Evolutionary conservation across 495 filamentous ascomycete genomes (phyloP).

Genomic region (Cryomyces minteri): DNA sequence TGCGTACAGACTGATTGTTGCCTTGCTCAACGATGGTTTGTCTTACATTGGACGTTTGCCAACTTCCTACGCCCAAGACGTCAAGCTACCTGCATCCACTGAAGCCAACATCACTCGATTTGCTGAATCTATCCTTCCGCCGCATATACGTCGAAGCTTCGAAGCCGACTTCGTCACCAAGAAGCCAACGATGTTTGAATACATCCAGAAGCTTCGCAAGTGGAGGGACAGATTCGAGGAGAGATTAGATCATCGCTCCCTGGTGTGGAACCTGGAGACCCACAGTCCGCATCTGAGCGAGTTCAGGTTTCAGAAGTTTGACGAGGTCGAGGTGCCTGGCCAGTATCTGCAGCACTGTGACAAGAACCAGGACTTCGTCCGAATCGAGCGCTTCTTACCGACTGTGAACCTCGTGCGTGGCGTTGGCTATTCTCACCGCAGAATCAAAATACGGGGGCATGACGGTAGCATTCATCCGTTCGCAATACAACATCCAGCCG

Average conservation of each 20-base stretch:
- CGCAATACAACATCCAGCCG: conserved; percentile 87
- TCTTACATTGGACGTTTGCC: conserved; percentile 77
- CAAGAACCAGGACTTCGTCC: conserved; percentile 95
- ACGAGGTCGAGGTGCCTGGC: conserved; percentile 94
- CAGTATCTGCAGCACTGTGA: conserved; percentile 95
- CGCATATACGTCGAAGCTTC: conserved; percentile 83
- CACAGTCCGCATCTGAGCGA: conserved; percentile 85
- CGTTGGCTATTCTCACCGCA: conserved; percentile 73
- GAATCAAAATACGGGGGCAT: conserved; percentile 91
- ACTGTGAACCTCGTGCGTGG: conserved; percentile 81
- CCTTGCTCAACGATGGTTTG: conserved; percentile 84
- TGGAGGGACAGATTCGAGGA: conserved; percentile 98
- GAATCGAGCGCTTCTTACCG: conserved; percentile 90
- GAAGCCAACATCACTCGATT: conserved; percentile 94
- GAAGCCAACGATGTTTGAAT: conserved; percentile 91
- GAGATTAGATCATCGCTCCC: conserved; percentile 73
- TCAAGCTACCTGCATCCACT: conserved; percentile 75
- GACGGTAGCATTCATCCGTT: conserved; percentile 92
- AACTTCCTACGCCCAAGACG: conserved; percentile 67
- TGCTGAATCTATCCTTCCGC: conserved; percentile 83
- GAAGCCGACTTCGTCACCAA: conserved; percentile 86
- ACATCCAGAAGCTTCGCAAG: conserved; percentile 88
- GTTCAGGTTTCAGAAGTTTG: conserved; percentile 92
- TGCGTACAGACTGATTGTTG: conserved; percentile 93
- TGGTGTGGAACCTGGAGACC: conserved; percentile 50